Conservation (phyloP, 2,329 filamentous ascomycete genomes). For the Rutstroemia sydowiana region DNA sequence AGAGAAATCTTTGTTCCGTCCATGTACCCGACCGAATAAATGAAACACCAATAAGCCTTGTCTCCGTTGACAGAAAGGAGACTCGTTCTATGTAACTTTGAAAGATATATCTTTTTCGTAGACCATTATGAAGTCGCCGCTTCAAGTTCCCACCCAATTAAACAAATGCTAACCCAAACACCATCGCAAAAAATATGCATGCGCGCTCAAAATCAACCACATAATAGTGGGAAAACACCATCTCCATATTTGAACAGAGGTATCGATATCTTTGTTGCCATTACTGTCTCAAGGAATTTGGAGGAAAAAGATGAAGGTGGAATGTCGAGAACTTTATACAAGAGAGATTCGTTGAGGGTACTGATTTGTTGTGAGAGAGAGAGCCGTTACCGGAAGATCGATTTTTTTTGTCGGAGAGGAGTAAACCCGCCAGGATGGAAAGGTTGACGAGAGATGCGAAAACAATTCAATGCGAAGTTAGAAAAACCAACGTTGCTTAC, state of each 20-base stretch:
- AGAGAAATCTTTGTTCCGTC: constrained; percentile 28
- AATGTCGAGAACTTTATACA: constrained; percentile 28
- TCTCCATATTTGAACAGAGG: constrained; percentile 27
- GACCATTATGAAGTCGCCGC: constrained; percentile 30
- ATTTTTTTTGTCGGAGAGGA: constrained; percentile 27
- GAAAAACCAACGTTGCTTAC: constrained; percentile 18
- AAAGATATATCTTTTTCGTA: constrained; percentile 27
- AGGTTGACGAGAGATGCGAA: constrained; percentile 25
- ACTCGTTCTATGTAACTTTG: constrained; percentile 30
- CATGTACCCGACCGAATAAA: constrained; percentile 18
- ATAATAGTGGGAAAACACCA: constrained; percentile 24
- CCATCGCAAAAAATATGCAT: constrained; percentile 29
- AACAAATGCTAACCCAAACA: constrained; percentile 29
- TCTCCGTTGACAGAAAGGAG: constrained; percentile 22
- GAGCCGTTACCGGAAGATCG: constrained; percentile 26
- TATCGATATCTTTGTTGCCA: constrained; percentile 30
- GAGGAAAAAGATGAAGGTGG: constrained; percentile 14
- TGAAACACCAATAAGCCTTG: constrained; percentile 25
- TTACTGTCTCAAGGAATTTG: constrained; percentile 29
- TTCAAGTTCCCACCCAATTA: constrained; percentile 26
- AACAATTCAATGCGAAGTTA: constrained; percentile 25
- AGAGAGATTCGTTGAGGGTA: constrained; percentile 30
- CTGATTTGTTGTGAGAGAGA: constrained; percentile 14
- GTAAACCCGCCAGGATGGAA: constrained; percentile 26
- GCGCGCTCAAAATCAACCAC: constrained; percentile 29